Conservation (phyloP, 208 protist species). For the Trypanosoma platydactyli region DNA sequence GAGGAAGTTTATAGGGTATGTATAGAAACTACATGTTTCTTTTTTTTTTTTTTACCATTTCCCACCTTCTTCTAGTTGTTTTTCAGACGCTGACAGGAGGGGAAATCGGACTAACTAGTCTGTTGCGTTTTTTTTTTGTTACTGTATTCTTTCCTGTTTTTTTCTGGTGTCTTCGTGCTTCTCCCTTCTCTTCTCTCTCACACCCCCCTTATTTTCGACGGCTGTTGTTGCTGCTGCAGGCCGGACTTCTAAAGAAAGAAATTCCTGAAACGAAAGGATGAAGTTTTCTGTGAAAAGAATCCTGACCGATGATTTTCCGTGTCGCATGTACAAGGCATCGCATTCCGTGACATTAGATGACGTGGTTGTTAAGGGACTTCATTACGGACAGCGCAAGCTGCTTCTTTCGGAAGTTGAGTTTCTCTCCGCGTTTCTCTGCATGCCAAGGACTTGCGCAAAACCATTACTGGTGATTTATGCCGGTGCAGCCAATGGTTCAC, state of each 20-base stretch:
- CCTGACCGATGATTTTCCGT: conserved; percentile 40
- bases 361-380: conserved; percentile 73
- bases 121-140: background rate
- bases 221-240: background rate
- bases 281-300: conserved; percentile 47
- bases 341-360: conserved; percentile 38
- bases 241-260: background rate
- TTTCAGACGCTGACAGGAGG: no score
- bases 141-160: background rate
- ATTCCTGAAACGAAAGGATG: conserved; percentile 27
- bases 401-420: conserved; percentile 95
- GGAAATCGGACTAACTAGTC: no score
- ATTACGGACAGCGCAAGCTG: conserved; percentile 96
- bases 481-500: conserved; percentile 93
- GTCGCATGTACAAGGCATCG: conserved; percentile 58
- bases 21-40: background rate
- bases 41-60: conserved; percentile 8
- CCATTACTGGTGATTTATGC: conserved; percentile 90
- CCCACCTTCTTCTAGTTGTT: background rate
- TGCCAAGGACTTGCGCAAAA: conserved; percentile 9
- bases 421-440: conserved; percentile 50
- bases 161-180: conserved; percentile 5
- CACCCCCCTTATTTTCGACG: background rate
- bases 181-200: background rate
- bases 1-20: background rate